Percentiles rank a stretch among this genome's conserved stretches.
These are phyloP conservation scores for Neophaeococcomyces mojaviensis DNA, from an alignment of 2,329 filamentous ascomycete species.

Conservation along the genomic window DNA sequence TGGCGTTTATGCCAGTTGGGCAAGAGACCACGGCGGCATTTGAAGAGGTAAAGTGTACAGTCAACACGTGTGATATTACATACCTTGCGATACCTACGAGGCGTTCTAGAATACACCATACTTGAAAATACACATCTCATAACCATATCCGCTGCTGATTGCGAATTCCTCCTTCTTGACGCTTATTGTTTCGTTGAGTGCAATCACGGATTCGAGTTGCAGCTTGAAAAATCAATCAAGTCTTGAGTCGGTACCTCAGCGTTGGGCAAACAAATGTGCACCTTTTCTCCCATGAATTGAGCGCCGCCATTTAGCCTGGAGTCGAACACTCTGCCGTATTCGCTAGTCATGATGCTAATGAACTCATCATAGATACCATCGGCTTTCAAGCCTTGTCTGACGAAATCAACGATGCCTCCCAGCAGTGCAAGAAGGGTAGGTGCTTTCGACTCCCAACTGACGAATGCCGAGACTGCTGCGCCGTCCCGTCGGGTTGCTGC, in stretches of 20 bases:
- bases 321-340: too few species aligned
- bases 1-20: too few species aligned
- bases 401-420: constrained; percentile 33
- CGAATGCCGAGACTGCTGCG: constrained; percentile 31
- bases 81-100: not conserved
- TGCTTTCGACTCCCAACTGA: constrained; percentile 41
- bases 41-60: not conserved
- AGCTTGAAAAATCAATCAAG: constrained; percentile 1
- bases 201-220: not conserved
- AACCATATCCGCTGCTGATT: too few species aligned
- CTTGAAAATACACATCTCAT: too few species aligned
- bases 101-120: not conserved
- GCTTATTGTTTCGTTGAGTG: too few species aligned
- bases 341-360: not conserved
- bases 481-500: constrained; percentile 36
- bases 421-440: constrained; percentile 35
- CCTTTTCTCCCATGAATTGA: not conserved
- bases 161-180: not conserved
- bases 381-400: constrained; percentile 31
- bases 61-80: not conserved
- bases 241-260: not conserved
- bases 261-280: constrained; percentile 1
- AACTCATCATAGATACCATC: constrained; percentile 36
- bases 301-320: not conserved
- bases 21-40: too few species aligned